These are phyloP conservation scores for Sinapis alba DNA, from an alignment of 441 rosid species.

Conservation along the genomic window DNA sequence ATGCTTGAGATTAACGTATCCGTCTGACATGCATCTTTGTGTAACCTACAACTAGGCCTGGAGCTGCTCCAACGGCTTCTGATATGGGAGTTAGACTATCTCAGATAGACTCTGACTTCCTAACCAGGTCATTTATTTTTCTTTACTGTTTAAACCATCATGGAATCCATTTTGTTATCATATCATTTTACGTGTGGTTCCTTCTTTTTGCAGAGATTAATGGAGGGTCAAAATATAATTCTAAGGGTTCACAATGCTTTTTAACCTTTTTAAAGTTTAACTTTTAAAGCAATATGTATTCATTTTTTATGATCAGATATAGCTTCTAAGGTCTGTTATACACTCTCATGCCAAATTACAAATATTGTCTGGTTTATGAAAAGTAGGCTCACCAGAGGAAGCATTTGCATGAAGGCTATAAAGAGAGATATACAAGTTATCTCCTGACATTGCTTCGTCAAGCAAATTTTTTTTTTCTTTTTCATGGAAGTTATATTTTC, in stretches of 20 bases:
- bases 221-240: not conserved
- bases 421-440: not conserved
- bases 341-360: not conserved
- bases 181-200: not conserved
- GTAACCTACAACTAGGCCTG: constrained; percentile 57
- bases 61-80: constrained; percentile 59
- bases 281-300: not conserved
- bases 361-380: not conserved
- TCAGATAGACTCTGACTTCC: not conserved
- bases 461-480: not conserved
- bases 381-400: not conserved
- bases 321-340: not conserved
- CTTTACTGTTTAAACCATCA: not conserved
- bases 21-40: constrained; percentile 46
- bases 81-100: constrained; percentile 73
- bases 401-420: not conserved
- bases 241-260: not conserved
- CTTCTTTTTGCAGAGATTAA: not conserved
- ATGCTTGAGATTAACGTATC: not conserved
- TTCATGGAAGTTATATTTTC: not conserved
- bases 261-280: not conserved
- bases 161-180: not conserved
- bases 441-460: not conserved
- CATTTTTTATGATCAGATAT: not conserved
- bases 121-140: constrained; percentile 62